phyloP scores from a whole-genome alignment of 371 early-diverging fungal species.

The Apophysomyces variabilis region DNA sequence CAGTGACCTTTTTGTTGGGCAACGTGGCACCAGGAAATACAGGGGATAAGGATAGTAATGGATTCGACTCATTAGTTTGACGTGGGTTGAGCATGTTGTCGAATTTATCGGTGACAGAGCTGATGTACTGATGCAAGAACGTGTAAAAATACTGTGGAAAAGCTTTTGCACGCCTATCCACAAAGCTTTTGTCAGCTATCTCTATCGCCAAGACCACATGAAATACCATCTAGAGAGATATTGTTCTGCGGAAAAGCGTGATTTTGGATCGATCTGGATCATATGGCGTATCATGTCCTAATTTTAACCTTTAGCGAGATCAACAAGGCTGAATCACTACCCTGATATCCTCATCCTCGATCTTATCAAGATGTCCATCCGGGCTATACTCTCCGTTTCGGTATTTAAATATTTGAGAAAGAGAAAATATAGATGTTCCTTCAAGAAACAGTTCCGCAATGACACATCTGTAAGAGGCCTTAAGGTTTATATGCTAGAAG shows the following conservation, averaged over 20 bases:
- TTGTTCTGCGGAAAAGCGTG: slow-evolving; percentile 70
- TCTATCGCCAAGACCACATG: not conserved
- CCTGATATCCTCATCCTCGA: slow-evolving; percentile 80
- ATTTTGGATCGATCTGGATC: slow-evolving; percentile 83
- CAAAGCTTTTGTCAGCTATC: not conserved
- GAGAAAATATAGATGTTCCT: slow-evolving; percentile 85
- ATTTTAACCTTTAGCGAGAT: not conserved
- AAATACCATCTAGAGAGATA: slow-evolving; percentile 77
- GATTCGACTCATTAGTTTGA: slow-evolving; percentile 7
- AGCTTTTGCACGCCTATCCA: slow-evolving; percentile 66
- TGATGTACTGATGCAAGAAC: slow-evolving; percentile 80
- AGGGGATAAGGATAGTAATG: slow-evolving; percentile 27
- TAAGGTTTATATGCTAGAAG: not conserved
- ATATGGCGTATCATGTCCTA: slow-evolving; percentile 79
- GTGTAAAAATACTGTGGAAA: slow-evolving; percentile 81
- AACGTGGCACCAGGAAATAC: slow-evolving; percentile 26
- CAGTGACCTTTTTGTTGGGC: slow-evolving; percentile 39
- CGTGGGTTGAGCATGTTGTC: slow-evolving; percentile 30
- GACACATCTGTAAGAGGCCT: slow-evolving; percentile 69
- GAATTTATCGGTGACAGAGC: slow-evolving; percentile 66
- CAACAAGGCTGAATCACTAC: slow-evolving; percentile 33
- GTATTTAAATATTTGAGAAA: slow-evolving; percentile 91
- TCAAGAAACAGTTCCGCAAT: slow-evolving; percentile 95
- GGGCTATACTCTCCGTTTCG: slow-evolving; percentile 80
- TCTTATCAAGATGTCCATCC: slow-evolving; percentile 67